phyloP scores from a whole-genome alignment of 345 rosid genomes.

The Lepidium sativum region DNA sequence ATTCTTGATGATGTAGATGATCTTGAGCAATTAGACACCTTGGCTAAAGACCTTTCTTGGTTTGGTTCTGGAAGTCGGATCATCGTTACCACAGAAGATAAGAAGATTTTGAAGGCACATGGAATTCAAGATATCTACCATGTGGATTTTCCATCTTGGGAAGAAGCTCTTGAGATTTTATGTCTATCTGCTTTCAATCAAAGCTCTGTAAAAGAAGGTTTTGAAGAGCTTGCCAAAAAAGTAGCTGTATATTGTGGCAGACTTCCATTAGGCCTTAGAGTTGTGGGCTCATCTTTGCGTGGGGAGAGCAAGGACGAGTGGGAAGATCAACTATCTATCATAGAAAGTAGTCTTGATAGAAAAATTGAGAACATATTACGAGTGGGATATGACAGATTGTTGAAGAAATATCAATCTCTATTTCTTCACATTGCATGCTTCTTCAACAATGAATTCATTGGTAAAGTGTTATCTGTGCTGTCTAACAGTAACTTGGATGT shows the following conservation, averaged over 20 bases:
- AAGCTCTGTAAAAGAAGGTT: not conserved
- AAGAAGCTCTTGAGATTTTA: slow-evolving; percentile 3
- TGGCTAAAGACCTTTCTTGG: too few species aligned
- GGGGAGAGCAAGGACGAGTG: not conserved
- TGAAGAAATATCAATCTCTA: too few species aligned
- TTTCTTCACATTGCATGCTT: too few species aligned
- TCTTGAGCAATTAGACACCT: too few species aligned
- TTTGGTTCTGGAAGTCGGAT: too few species aligned
- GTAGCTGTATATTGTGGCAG: not conserved
- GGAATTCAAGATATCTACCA: not conserved
- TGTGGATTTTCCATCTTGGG: not conserved
- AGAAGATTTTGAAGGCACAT: too few species aligned
- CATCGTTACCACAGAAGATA: too few species aligned
- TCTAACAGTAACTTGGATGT: not conserved
- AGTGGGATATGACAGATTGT: too few species aligned
- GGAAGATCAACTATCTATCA: not conserved
- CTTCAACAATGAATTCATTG: too few species aligned
- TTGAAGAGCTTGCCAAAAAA: not conserved
- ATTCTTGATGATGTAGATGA: too few species aligned
- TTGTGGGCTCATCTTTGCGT: slow-evolving; percentile 14
- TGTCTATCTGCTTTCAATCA: not conserved
- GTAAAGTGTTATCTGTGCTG: not conserved
- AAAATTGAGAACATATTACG: not conserved
- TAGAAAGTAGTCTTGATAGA: not conserved
- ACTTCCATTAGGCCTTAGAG: slow-evolving; percentile 23